These are phyloP conservation scores for Vanderwaltozyma yarrowii DNA, from an alignment of 805 yeast species.

Conservation along the genomic window DNA sequence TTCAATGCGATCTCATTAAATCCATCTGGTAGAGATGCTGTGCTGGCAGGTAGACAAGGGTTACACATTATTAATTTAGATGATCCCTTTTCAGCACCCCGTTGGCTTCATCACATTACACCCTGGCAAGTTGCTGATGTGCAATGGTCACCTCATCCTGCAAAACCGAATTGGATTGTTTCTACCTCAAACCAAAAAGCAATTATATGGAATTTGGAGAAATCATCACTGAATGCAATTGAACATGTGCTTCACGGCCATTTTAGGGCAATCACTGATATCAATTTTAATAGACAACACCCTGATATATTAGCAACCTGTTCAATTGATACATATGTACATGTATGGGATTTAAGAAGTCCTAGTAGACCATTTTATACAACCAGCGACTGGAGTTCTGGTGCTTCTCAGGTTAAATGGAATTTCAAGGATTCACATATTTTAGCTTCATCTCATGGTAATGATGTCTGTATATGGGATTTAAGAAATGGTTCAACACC, in stretches of 20 bases:
- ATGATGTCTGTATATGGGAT: slow-evolving; percentile 80
- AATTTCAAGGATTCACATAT: slow-evolving; percentile 63
- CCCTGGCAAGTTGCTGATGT: slow-evolving; percentile 99
- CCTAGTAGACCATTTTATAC: slow-evolving; percentile 63
- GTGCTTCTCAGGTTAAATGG: slow-evolving; percentile 95
- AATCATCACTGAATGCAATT: slow-evolving; percentile 62
- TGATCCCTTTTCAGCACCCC: slow-evolving; percentile 90
- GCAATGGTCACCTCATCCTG: slow-evolving; percentile 91
- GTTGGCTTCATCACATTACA: slow-evolving; percentile 86
- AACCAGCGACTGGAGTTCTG: slow-evolving; percentile 93
- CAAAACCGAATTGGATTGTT: slow-evolving; percentile 83
- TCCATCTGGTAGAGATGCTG: slow-evolving; percentile 89
- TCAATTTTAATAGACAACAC: slow-evolving; percentile 78
- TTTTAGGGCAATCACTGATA: slow-evolving; percentile 88
- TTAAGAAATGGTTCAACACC: slow-evolving; percentile 73
- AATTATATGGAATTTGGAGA: slow-evolving; percentile 80
- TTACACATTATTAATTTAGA: slow-evolving; percentile 84
- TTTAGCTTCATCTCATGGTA: slow-evolving; percentile 80
- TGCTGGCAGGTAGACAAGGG: slow-evolving; percentile 73
- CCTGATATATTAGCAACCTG: slow-evolving; percentile 89
- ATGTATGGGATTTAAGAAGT: slow-evolving; percentile 83
- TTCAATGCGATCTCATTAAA: slow-evolving; percentile 84
- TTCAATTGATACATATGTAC: slow-evolving; percentile 79
- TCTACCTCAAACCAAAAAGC: slow-evolving; percentile 95
- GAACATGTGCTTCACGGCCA: slow-evolving; percentile 85